Percentiles rank a stretch among this genome's conserved stretches.
Evolutionary conservation across 495 filamentous ascomycete genomes (phyloP).

Genomic region (Penicillium tannophilum): DNA sequence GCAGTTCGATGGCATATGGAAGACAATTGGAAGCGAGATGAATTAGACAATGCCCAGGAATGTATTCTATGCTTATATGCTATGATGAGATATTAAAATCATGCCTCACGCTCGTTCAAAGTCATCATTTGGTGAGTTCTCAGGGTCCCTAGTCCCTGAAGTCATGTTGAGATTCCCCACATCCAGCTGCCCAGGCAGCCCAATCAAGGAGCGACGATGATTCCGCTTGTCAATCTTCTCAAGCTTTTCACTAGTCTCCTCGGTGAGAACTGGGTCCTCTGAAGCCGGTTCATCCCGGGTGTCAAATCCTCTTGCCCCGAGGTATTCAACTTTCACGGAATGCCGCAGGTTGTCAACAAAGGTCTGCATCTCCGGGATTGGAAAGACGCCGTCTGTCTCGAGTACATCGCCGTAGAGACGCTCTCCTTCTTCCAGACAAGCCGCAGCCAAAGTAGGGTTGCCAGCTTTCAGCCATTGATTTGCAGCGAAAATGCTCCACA

Average conservation of each 20-base stretch:
- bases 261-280: constrained; percentile 42
- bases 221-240: constrained; percentile 34
- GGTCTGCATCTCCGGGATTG: constrained; percentile 55
- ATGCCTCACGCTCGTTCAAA: constrained; percentile 51
- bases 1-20: neutral
- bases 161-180: constrained; percentile 33
- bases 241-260: constrained; percentile 63
- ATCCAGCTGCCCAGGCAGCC: constrained; percentile 40
- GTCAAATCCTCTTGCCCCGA: constrained; percentile 39
- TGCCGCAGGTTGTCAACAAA: constrained; percentile 65
- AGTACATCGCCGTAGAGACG: constrained; percentile 65
- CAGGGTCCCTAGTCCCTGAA: constrained; percentile 31
- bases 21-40: neutral
- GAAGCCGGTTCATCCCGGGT: constrained; percentile 35
- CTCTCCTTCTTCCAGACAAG: constrained; percentile 69
- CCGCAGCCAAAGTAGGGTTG: constrained; percentile 68
- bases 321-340: constrained; percentile 56
- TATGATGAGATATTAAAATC: constrained; percentile 26
- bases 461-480: constrained; percentile 77
- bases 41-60: neutral
- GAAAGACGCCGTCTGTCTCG: constrained; percentile 56
- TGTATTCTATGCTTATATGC: constrained; percentile 26
- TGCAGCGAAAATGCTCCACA: constrained; percentile 85
- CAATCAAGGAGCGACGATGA: constrained; percentile 44
- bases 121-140: constrained; percentile 45